phyloP scores from a whole-genome alignment of 1,139 yeast species.

The Kodamaea anthophila region DNA sequence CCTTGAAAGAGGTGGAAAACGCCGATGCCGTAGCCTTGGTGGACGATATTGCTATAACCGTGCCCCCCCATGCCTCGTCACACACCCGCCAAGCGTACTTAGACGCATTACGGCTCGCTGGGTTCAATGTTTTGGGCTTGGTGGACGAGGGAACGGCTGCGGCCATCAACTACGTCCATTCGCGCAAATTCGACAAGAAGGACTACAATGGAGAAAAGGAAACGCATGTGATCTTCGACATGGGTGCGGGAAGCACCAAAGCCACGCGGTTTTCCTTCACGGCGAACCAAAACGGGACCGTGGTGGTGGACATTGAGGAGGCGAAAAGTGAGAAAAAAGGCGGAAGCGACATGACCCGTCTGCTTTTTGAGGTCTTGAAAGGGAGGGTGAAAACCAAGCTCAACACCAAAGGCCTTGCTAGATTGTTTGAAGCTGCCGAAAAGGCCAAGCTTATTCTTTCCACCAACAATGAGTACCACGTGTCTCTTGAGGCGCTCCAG shows the following conservation, averaged over 20 bases:
- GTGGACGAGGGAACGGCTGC: constrained; percentile 91
- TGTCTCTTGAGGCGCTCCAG: constrained; percentile 64
- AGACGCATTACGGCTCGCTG: constrained; percentile 72
- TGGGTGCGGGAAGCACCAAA: constrained; percentile 89
- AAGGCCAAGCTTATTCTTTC: constrained; percentile 80
- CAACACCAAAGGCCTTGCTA: constrained; percentile 58
- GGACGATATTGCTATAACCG: constrained; percentile 65
- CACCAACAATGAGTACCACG: constrained; percentile 73
- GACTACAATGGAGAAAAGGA: constrained; percentile 37
- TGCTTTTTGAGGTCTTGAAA: constrained; percentile 48
- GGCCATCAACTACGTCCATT: constrained; percentile 68
- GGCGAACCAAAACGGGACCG: constrained; percentile 35
- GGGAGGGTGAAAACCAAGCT: too few species aligned
- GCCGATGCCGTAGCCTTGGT: constrained; percentile 29
- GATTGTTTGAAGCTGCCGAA: constrained; percentile 78
- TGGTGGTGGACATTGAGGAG: constrained; percentile 59
- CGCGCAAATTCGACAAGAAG: constrained; percentile 34
- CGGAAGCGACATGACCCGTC: constrained; percentile 66
- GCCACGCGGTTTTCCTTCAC: constrained; percentile 73
- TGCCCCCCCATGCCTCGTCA: constrained; percentile 66
- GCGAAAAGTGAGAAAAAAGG: constrained; percentile 62
- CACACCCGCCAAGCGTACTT: constrained; percentile 64
- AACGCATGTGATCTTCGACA: constrained; percentile 73
- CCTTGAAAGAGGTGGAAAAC: constrained; percentile 36
- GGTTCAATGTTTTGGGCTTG: constrained; percentile 56